A percentile compares a stretch with the other conserved stretches of the same genome.
Evolutionary conservation across 441 rosid genomes (phyloP).

Genomic region (Syzygium syzygioides): DNA sequence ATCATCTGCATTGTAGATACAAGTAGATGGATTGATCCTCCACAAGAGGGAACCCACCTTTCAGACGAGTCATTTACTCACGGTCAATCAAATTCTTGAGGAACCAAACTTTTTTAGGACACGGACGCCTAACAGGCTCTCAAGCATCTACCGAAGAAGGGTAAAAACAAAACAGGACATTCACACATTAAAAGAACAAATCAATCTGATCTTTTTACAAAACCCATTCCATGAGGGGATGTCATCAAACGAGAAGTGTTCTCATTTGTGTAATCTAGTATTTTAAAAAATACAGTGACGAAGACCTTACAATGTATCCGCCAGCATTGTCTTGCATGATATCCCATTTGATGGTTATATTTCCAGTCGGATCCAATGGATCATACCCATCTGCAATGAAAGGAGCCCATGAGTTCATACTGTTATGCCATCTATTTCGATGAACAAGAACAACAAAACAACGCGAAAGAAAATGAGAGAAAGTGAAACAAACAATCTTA

Average conservation of each 20-base stretch:
- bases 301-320: slow-evolving; percentile 22
- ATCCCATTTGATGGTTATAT: slow-evolving; percentile 78
- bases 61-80: not conserved
- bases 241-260: not conserved
- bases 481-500: not conserved
- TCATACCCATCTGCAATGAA: slow-evolving; percentile 67
- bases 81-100: not conserved
- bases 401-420: not conserved
- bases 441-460: not conserved
- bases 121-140: not conserved
- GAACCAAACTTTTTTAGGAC: not conserved
- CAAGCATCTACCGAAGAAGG: not conserved
- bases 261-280: not conserved
- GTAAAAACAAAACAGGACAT: not conserved
- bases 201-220: not conserved
- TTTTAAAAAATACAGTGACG: not conserved
- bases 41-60: not conserved
- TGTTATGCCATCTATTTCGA: not conserved
- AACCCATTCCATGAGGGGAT: not conserved
- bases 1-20: not conserved
- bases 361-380: slow-evolving; percentile 76
- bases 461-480: not conserved
- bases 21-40: not conserved
- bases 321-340: slow-evolving; percentile 32
- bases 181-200: not conserved